phyloP scores from a whole-genome alignment of 495 filamentous ascomycete genomes.

The Podospora pseudoanserina region DNA sequence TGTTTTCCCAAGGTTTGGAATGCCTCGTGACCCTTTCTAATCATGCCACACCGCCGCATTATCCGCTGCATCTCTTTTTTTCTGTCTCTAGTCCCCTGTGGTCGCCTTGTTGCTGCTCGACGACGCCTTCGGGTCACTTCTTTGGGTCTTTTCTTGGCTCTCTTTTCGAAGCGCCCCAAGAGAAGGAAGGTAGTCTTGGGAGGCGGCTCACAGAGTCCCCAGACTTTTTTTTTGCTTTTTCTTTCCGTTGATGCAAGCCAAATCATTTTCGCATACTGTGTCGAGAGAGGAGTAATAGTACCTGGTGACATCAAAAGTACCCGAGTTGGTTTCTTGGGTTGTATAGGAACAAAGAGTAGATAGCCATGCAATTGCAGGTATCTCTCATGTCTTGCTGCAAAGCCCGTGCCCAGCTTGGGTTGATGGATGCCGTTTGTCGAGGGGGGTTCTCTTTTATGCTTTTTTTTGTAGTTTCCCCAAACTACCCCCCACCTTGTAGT shows the following conservation, averaged over 20 bases:
- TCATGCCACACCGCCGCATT: conserved; percentile 35
- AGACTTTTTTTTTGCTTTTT: conserved; percentile 15
- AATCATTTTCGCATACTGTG: conserved; percentile 2
- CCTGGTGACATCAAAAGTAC: conserved; percentile 6
- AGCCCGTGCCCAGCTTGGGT: background rate
- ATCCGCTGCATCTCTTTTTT: conserved; percentile 7
- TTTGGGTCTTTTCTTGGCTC: conserved; percentile 12
- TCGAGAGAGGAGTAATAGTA: background rate
- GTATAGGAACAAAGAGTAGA: conserved; percentile 3
- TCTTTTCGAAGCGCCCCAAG: background rate
- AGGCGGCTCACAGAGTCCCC: conserved; percentile 11
- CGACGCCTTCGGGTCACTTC: conserved; percentile 9
- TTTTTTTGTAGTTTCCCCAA: background rate
- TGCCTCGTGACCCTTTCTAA: conserved; percentile 33
- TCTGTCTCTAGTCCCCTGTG: background rate
- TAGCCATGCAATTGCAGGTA: conserved; percentile 13
- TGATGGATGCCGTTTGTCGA: background rate
- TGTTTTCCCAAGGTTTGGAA: conserved; percentile 14
- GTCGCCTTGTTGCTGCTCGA: conserved; percentile 8
- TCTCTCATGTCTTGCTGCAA: conserved; percentile 5
- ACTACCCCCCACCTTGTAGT: conserved; percentile 9
- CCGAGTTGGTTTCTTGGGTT: background rate
- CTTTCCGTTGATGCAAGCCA: background rate
- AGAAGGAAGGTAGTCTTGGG: conserved; percentile 12
- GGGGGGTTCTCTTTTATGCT: background rate